Evolutionary conservation across 164 flowering plant genomes (phyloP), one percentile per base, ranked within the genome.

Genomic region (Vitis rotundifolia): DNA sequence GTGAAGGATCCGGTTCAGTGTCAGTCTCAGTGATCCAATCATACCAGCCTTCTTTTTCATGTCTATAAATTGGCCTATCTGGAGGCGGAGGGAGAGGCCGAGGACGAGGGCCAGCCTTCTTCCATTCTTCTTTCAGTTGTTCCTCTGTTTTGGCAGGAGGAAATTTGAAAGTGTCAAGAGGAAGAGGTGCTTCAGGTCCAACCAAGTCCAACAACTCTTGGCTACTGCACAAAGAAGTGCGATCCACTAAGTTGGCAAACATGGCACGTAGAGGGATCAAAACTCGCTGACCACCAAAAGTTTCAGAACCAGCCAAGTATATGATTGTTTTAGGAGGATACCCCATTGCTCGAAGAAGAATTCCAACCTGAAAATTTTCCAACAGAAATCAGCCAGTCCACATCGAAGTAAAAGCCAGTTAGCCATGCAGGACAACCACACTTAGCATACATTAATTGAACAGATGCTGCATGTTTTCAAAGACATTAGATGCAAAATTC

Each of bases 81-180:
- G 99, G 98, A 78, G 98, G 98, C 49, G 99, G 99, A 73, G 99
- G 98, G 78, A 96, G 97, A 75, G 99, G 99, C 60, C 99, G 84
- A n/a, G 99, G 99, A 48, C 99, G 93, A 55, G 97, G 97, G 70
- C 98, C 97, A 60, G 94, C 95, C 73, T 80, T 88, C 8, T 89
- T 82, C 99, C 98, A 92, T 65, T 93, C 98, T 69, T 87, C 88
- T 69, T 87, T 81, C 54, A 80, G 83, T 70, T 86, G 83, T 61
- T 86, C 61, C 56, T 79, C 82, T 73, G 90, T 88, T 80, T 91
- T 90, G 52, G 73, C 59, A 26, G 85, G 87, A 80, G 88, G 88
- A 51, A 75, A 50, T 63, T 77, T 69, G 37, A 75, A 76, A 50
- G 28, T 9, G 77, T 82, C 78, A 14, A 44, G 49, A 55, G 82